phyloP scores from a whole-genome alignment of 2,329 filamentous ascomycete genomes.

The Trichothecium roseum region DNA sequence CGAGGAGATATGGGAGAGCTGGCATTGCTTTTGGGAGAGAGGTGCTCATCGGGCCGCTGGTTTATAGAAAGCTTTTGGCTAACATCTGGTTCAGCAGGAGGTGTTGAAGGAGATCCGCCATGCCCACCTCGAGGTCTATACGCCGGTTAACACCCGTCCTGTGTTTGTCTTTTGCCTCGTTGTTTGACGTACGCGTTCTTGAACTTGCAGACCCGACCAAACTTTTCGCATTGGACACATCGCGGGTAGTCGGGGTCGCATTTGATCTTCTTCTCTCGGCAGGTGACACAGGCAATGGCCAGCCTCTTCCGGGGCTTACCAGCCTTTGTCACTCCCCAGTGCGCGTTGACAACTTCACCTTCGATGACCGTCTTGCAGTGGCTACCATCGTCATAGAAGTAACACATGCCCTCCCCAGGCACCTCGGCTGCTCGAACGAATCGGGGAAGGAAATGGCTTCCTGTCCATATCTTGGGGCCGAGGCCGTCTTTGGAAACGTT shows the following conservation, averaged over 20 bases:
- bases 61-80: slow-evolving; percentile 22
- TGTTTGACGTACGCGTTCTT: slow-evolving; percentile 64
- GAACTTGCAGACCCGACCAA: slow-evolving; percentile 74
- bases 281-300: slow-evolving; percentile 86
- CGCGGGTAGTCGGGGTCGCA: slow-evolving; percentile 82
- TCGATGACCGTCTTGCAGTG: slow-evolving; percentile 78
- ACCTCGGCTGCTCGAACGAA: slow-evolving; percentile 57
- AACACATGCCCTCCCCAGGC: slow-evolving; percentile 70
- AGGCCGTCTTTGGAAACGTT: slow-evolving; percentile 46
- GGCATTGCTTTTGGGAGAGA: slow-evolving; percentile 30
- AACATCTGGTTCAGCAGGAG: slow-evolving; percentile 39
- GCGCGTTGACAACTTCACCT: slow-evolving; percentile 77
- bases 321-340: slow-evolving; percentile 90
- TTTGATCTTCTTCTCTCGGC: slow-evolving; percentile 95
- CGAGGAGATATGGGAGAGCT: slow-evolving; percentile 39
- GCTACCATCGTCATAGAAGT: slow-evolving; percentile 76
- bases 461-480: slow-evolving; percentile 60
- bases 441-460: slow-evolving; percentile 55
- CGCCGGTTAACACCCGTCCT: slow-evolving; percentile 6
- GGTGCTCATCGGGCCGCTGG: slow-evolving; percentile 23
- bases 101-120: slow-evolving; percentile 43
- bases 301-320: slow-evolving; percentile 86
- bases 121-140: slow-evolving; percentile 46
- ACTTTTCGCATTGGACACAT: slow-evolving; percentile 88
- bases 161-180: slow-evolving; percentile 3